phyloP scores from a whole-genome alignment of 306 rosid genomes.

The Notholithocarpus densiflorus region DNA sequence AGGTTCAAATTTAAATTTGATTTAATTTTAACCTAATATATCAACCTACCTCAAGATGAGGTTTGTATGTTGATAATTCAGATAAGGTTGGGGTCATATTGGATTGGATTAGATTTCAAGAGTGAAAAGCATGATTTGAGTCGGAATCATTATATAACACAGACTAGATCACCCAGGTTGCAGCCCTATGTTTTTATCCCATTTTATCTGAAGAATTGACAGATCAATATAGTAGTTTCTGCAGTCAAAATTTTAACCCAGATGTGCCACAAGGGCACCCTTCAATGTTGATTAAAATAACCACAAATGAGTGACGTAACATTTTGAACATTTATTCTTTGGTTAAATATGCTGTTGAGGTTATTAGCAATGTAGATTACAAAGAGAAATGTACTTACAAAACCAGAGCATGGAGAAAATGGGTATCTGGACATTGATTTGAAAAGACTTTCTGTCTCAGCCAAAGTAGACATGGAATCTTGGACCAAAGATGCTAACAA shows the following conservation, averaged over 20 bases:
- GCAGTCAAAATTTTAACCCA: background rate
- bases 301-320: background rate
- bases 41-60: conserved; percentile 1
- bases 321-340: background rate
- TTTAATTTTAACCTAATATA: background rate
- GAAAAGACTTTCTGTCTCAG: conserved; percentile 29
- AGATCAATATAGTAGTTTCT: background rate
- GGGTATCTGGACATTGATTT: conserved; percentile 44
- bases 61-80: background rate
- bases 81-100: background rate
- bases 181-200: background rate
- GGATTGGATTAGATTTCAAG: background rate
- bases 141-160: background rate
- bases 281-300: background rate
- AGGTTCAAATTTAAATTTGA: background rate
- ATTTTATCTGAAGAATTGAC: background rate
- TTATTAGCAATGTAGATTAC: conserved; percentile 5
- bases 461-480: conserved; percentile 36
- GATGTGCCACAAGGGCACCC: background rate
- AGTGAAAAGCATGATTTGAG: background rate
- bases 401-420: conserved; percentile 29
- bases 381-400: conserved; percentile 47
- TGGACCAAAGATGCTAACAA: conserved; percentile 57
- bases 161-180: background rate
- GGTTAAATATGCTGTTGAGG: conserved; percentile 19